phyloP scores from a whole-genome alignment of 805 yeast genomes.

The Isabelozyma pseudorhagii region DNA sequence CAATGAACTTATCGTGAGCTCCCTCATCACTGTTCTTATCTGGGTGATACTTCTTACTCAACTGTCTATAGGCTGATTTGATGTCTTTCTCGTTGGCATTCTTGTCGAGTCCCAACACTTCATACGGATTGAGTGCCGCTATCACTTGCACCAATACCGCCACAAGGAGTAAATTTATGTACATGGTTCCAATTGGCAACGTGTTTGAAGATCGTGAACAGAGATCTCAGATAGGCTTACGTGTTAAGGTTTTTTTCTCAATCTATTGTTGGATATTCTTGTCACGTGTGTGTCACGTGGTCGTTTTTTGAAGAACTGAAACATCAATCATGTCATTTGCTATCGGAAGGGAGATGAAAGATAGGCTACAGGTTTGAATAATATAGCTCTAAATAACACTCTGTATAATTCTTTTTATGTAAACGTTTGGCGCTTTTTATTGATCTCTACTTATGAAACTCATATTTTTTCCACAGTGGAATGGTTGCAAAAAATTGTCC shows the following conservation, averaged over 20 bases:
- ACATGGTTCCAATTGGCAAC: neutral
- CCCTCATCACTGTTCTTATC: conserved; percentile 81
- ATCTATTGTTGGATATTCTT: neutral
- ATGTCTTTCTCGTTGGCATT: conserved; percentile 77
- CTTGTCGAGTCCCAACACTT: conserved; percentile 64
- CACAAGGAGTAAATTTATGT: conserved; percentile 2
- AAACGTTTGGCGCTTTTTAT: too few relatives aligned
- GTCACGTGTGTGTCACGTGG: neutral
- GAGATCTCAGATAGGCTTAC: neutral
- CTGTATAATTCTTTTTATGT: too few relatives aligned
- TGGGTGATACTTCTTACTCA: conserved; percentile 88
- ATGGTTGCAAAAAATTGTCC: too few relatives aligned
- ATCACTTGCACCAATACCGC: conserved; percentile 37
- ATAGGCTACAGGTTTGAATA: too few relatives aligned
- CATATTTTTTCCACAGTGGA: too few relatives aligned
- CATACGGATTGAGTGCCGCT: conserved; percentile 26
- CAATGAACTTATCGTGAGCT: conserved; percentile 84
- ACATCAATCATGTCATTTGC: neutral
- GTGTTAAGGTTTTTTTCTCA: neutral
- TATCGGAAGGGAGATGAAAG: too few relatives aligned
- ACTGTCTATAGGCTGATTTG: conserved; percentile 76
- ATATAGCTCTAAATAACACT: too few relatives aligned
- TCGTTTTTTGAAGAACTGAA: neutral
- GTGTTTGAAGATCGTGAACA: too few relatives aligned
- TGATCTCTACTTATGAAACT: too few relatives aligned